Base-by-base conservation (phyloP, 371 early-diverging fungal genomes). In the Mortierella sp. region DNA sequence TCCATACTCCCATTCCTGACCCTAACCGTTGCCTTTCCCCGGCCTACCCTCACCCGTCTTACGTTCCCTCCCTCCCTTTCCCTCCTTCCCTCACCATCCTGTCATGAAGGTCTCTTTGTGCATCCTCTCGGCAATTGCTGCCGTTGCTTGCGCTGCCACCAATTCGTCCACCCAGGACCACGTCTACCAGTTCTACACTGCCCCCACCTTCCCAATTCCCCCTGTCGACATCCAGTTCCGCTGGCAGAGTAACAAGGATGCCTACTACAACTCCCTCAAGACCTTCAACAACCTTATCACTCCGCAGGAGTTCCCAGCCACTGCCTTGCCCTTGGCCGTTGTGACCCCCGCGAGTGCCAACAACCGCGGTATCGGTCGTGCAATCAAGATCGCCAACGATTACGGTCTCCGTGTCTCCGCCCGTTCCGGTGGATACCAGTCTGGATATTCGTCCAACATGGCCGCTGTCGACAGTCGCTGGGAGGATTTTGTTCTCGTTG, bases 381-480 rank as follows among this genome's bases (percentile, higher is more conserved):
- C 44, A 21, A 46, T 75, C 50, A 48, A 64, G 61, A 19, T 51
- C 14, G 69, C 76, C 43, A 60, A 47, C 27, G 23, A 63, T 26
- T 39, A 49, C 31, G 76, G 76, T 11, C 49, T 75, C 32, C 69
- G 76, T 26, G 69, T 75, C 43, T 75, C 76, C 31, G 76, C 76
- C 15, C 64, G 76, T 19, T 75, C 76, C 1, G 76, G 76, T 17
- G 76, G 76, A 1, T 75, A 75, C 54, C 60, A 60, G 39, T 75
- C 76, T 11, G 76, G 76, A 17, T 75, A 75, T 44, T 75, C 76
- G 2, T 30, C 76, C 57, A 75, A 64, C 54, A 75, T 75, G 76
- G 69, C 76, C 11, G 76, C 69, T 26, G 41, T 69, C 41, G 69
- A 75, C 48, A 64, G 47, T 43, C 30, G 15, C 21, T 37, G 30